Conservation (phyloP, 169 alveolate species). For the Theileria sp. region DNA sequence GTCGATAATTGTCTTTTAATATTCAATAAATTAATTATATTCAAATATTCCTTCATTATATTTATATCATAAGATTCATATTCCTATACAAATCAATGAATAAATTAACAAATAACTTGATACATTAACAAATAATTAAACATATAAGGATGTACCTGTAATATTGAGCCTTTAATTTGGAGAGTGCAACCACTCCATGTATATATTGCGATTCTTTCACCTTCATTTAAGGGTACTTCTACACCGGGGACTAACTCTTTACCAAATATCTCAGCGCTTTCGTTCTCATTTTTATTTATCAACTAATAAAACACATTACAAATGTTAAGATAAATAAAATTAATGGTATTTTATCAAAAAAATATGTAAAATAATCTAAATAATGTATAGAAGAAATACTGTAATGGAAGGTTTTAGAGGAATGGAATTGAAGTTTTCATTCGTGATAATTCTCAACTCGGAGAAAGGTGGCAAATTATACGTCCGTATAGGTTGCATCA, state of each 20-base stretch:
- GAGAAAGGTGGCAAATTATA: conserved; percentile 43
- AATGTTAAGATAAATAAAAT: not conserved
- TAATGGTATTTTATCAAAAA: not conserved
- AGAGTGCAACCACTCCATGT: conserved; percentile 86
- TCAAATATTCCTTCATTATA: conserved; percentile 82
- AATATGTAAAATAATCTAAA: not conserved
- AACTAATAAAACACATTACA: not conserved
- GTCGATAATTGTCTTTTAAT: conserved; percentile 80
- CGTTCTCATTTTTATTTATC: conserved; percentile 25
- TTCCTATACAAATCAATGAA: conserved; percentile 58
- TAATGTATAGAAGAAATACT: conserved; percentile 11
- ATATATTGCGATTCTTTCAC: conserved; percentile 80
- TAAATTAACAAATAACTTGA: not conserved
- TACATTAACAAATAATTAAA: not conserved
- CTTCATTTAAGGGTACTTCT: conserved; percentile 75
- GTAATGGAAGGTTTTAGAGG: conserved; percentile 36
- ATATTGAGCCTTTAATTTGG: conserved; percentile 82
- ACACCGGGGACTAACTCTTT: conserved; percentile 80
- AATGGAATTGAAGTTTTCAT: conserved; percentile 4
- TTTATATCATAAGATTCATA: conserved; percentile 78
- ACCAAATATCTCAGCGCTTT: conserved; percentile 85
- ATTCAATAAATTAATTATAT: conserved; percentile 74
- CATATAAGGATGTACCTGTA: conserved; percentile 60
- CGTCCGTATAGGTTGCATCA: conserved; percentile 47
- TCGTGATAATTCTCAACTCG: conserved; percentile 55